Conservation (phyloP, 2,329 filamentous ascomycete species). For the Calonectria hawksworthii region DNA sequence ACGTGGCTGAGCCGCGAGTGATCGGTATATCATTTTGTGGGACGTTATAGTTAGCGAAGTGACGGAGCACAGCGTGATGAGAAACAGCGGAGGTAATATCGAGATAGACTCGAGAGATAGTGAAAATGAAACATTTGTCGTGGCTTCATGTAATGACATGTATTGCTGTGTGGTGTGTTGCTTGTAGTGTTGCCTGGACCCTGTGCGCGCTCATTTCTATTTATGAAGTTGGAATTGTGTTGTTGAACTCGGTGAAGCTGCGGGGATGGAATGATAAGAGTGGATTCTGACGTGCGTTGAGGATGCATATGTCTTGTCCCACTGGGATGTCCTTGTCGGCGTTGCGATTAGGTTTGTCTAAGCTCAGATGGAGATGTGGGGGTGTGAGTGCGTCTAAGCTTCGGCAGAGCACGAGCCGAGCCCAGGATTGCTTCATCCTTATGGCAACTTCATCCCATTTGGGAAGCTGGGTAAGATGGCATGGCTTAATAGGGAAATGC, state of each 20-base stretch:
- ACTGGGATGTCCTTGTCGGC: background rate
- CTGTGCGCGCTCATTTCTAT: background rate
- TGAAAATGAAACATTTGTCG: constrained; percentile 29
- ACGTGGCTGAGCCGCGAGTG: constrained; percentile 3
- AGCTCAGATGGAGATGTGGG: constrained; percentile 12
- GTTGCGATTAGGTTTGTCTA: constrained; percentile 12
- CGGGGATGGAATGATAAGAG: background rate
- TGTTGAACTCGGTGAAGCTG: background rate
- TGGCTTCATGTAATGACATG: background rate
- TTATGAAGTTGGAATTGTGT: background rate
- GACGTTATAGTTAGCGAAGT: constrained; percentile 4
- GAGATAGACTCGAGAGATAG: constrained; percentile 28
- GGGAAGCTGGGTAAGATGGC: background rate
- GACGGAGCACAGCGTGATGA: constrained; percentile 3
- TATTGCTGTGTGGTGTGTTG: constrained; percentile 7
- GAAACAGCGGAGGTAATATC: constrained; percentile 24
- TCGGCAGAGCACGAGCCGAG: constrained; percentile 11
- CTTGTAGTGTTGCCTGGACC: background rate
- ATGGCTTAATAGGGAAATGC: background rate
- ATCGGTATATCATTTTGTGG: constrained; percentile 27
- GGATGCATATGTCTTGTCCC: background rate
- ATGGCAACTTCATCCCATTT: background rate
- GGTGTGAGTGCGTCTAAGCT: background rate
- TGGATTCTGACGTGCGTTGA: background rate
- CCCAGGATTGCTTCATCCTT: background rate